Conservation (phyloP, 2,329 filamentous ascomycete genomes). For the Trichoderma afroharzianum region DNA sequence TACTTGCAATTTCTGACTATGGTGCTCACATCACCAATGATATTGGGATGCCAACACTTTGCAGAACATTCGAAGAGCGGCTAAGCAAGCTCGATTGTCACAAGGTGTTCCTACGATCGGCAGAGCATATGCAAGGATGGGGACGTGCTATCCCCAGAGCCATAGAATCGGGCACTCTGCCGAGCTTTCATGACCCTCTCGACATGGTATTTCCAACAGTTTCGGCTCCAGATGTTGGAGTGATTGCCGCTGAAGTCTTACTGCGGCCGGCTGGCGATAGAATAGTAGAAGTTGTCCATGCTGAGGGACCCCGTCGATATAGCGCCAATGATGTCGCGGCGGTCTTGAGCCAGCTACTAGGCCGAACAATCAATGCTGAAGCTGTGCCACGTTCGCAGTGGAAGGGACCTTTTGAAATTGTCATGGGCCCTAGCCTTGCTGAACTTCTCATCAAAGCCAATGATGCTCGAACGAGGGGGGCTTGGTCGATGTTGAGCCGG, state of each 20-base stretch:
- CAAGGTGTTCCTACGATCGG: not conserved
- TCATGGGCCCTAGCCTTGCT: not conserved
- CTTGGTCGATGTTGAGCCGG: not conserved
- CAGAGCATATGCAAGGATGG: not conserved
- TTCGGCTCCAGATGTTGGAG: not conserved
- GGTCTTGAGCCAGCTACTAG: not conserved
- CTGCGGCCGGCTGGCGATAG: not conserved
- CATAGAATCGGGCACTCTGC: not conserved
- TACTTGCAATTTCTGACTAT: not conserved
- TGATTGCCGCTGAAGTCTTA: not conserved
- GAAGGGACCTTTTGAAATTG: not conserved
- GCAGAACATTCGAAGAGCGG: not conserved
- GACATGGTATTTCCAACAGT: not conserved
- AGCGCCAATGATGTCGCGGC: not conserved
- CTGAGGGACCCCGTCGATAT: not conserved
- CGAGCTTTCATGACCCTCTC: not conserved
- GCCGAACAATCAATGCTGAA: not conserved
- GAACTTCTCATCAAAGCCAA: not conserved
- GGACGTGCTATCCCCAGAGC: not conserved
- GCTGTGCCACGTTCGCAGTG: not conserved
- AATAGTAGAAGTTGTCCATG: not conserved
- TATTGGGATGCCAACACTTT: not conserved
- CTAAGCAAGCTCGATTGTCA: not conserved
- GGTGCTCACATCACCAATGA: not conserved
- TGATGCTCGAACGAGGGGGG: not conserved